These are phyloP conservation scores for Malus hybrid DNA, from an alignment of 331 rosid genomes.

Conservation along the genomic window DNA sequence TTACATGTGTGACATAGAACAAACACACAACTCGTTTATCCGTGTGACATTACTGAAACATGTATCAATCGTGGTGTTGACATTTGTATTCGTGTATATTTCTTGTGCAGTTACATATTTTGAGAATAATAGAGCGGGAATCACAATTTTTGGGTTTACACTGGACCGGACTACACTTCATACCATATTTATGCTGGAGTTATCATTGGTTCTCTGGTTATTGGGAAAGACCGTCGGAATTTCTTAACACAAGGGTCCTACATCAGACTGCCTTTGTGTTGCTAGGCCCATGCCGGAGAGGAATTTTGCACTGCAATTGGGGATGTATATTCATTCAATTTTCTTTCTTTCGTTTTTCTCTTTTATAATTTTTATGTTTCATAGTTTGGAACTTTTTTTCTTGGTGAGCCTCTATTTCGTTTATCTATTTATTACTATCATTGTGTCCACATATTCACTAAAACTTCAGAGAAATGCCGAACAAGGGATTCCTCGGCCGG, in stretches of 20 bases:
- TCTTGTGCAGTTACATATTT: slow-evolving; percentile 60
- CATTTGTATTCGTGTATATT: background rate
- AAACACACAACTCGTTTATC: too few species aligned
- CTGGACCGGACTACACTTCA: slow-evolving; percentile 74
- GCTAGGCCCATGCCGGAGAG: background rate
- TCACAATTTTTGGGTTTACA: slow-evolving; percentile 70
- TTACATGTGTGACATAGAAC: too few species aligned
- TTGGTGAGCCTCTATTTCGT: too few species aligned
- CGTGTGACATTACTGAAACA: too few species aligned
- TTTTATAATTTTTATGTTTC: too few species aligned
- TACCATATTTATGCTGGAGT: slow-evolving; percentile 69
- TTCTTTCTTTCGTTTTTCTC: too few species aligned
- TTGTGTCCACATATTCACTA: too few species aligned
- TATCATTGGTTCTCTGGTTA: slow-evolving; percentile 81
- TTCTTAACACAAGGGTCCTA: slow-evolving; percentile 1
- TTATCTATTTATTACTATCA: too few species aligned
- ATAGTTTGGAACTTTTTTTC: too few species aligned
- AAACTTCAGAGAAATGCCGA: too few species aligned
- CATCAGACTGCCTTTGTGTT: background rate
- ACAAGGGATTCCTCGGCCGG: too few species aligned
- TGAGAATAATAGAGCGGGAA: slow-evolving; percentile 86
- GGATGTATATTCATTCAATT: background rate
- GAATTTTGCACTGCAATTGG: background rate
- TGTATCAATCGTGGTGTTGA: too few species aligned
- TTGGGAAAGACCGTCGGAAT: slow-evolving; percentile 77